Conservation (phyloP, 2,329 filamentous ascomycete species). For the Fusarium napiforme region DNA sequence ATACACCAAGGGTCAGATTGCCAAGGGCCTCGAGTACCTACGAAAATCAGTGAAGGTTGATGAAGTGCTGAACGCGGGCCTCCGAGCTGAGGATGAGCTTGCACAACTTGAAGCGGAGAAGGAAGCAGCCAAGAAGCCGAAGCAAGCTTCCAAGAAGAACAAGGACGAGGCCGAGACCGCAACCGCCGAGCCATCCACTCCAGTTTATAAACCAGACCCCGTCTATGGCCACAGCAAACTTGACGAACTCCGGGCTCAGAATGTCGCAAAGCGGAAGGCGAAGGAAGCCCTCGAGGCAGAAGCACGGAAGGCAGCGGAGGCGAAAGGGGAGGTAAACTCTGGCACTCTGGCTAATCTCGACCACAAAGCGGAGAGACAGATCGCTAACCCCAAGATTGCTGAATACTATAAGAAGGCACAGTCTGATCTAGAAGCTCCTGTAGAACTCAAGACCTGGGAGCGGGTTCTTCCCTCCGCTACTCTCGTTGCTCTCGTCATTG, state of each 20-base stretch:
- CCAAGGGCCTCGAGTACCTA: conserved; percentile 64
- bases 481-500: conserved; percentile 58
- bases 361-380: conserved; percentile 51
- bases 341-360: conserved; percentile 57
- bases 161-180: conserved; percentile 32
- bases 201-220: conserved; percentile 54
- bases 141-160: conserved; percentile 36
- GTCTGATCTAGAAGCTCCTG: conserved; percentile 62
- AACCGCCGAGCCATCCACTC: conserved; percentile 4
- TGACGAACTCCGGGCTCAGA: conserved; percentile 66
- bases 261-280: conserved; percentile 61
- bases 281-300: conserved; percentile 57
- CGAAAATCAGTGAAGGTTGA: conserved; percentile 66
- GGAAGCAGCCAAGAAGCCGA: conserved; percentile 38
- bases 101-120: conserved; percentile 59
- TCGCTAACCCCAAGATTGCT: conserved; percentile 52
- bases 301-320: conserved; percentile 54
- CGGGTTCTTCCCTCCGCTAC: conserved; percentile 66
- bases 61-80: conserved; percentile 69
- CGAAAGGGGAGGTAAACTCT: conserved; percentile 50
- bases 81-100: conserved; percentile 72
- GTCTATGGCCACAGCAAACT: conserved; percentile 68
- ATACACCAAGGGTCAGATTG: conserved; percentile 56
- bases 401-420: conserved; percentile 59
- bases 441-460: conserved; percentile 61